Evolutionary conservation across 805 yeast species (phyloP).

Genomic region (Ogataea dorogensis): DNA sequence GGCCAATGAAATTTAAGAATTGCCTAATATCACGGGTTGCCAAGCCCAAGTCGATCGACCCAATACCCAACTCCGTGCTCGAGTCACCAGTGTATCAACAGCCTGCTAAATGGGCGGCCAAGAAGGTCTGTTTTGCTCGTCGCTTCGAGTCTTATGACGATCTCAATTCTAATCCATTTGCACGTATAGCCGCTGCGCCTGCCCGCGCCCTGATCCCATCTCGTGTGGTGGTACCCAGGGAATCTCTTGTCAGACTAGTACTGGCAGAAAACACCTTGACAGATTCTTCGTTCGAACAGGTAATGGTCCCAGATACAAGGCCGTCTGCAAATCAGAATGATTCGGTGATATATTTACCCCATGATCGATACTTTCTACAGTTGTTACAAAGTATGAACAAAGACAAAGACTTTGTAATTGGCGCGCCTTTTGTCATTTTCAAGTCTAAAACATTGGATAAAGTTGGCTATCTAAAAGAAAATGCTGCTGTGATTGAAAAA

Average conservation of each 20-base stretch:
- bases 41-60: constrained; percentile 3
- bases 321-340: not conserved
- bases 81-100: constrained; percentile 23
- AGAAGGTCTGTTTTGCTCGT: constrained; percentile 12
- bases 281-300: constrained; percentile 6
- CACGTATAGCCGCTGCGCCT: constrained; percentile 41
- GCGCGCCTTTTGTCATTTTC: constrained; percentile 2
- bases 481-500: constrained; percentile 8
- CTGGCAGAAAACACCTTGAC: constrained; percentile 16
- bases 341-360: constrained; percentile 9
- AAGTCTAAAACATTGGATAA: constrained; percentile 1
- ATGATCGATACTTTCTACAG: constrained; percentile 5
- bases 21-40: constrained; percentile 5
- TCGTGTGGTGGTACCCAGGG: constrained; percentile 39
- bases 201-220: constrained; percentile 40
- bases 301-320: constrained; percentile 17
- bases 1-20: constrained; percentile 14
- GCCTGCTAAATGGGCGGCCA: constrained; percentile 28
- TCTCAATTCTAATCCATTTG: constrained; percentile 37
- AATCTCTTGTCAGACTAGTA: constrained; percentile 36
- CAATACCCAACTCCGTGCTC: not conserved
- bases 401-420: constrained; percentile 2
- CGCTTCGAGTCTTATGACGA: constrained; percentile 24
- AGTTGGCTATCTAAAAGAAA: constrained; percentile 14
- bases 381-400: not conserved